Percentiles rank a stretch among this genome's conserved stretches.
Conservation (phyloP, 2,329 filamentous ascomycete species). For the Penicillium sp. region DNA sequence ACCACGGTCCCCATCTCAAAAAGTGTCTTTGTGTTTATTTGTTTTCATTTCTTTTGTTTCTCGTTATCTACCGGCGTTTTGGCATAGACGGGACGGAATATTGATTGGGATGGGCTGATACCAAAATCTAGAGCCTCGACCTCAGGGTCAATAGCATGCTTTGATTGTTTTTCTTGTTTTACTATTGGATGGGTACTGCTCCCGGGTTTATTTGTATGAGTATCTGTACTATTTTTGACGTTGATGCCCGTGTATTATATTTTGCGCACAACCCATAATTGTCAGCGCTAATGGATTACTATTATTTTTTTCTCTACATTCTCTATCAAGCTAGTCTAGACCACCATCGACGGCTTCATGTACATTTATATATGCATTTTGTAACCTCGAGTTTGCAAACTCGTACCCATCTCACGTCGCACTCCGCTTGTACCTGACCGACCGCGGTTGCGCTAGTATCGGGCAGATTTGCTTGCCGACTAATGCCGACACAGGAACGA, state of each 20-base stretch:
- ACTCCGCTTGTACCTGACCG: slow-evolving; percentile 11
- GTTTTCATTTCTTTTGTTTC: slow-evolving; percentile 16
- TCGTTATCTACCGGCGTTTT: slow-evolving; percentile 36
- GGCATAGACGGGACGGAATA: slow-evolving; percentile 40
- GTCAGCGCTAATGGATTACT: slow-evolving; percentile 8
- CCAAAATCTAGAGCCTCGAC: slow-evolving; percentile 42
- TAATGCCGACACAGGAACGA: slow-evolving; percentile 22
- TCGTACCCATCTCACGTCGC: neutral
- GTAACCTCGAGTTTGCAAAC: slow-evolving; percentile 1
- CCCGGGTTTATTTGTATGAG: slow-evolving; percentile 14
- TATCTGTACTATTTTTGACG: slow-evolving; percentile 16
- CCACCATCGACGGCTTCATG: neutral
- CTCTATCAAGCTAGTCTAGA: slow-evolving; percentile 12
- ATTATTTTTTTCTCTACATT: neutral
- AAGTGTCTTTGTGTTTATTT: slow-evolving; percentile 26
- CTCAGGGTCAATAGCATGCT: slow-evolving; percentile 37
- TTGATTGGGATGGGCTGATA: slow-evolving; percentile 42
- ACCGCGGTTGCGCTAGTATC: slow-evolving; percentile 18
- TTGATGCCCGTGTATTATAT: slow-evolving; percentile 23
- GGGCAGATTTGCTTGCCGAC: slow-evolving; percentile 30
- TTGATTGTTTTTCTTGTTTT: slow-evolving; percentile 23
- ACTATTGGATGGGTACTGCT: slow-evolving; percentile 12
- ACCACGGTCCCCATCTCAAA: slow-evolving; percentile 16
- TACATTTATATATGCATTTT: neutral
- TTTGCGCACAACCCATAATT: slow-evolving; percentile 3